These are phyloP conservation scores for Colletotrichum sojae DNA, from an alignment of 2,329 filamentous ascomycete species.

Conservation along the genomic window DNA sequence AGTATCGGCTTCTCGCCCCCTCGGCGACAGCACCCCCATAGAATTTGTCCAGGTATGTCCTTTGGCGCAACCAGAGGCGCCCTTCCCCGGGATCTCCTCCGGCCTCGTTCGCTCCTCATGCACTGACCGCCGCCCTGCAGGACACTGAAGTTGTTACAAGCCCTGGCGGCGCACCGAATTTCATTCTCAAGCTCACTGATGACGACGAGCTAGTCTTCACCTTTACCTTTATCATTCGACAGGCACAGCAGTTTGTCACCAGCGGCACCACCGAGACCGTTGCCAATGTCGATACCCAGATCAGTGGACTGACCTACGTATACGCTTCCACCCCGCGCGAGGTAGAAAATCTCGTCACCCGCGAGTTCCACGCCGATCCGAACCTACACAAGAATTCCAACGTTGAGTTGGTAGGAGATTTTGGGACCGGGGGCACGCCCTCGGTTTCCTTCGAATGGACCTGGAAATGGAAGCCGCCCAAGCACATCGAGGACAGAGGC, in stretches of 20 bases:
- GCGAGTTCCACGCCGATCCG: slow-evolving; percentile 96
- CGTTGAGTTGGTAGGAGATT: slow-evolving; percentile 95
- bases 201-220: slow-evolving; percentile 94
- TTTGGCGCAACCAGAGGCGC: slow-evolving; percentile 47
- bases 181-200: slow-evolving; percentile 88
- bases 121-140: slow-evolving; percentile 59
- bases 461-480: slow-evolving; percentile 97
- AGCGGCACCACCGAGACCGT: slow-evolving; percentile 58
- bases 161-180: slow-evolving; percentile 70
- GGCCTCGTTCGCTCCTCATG: neutral
- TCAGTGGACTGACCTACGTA: slow-evolving; percentile 92
- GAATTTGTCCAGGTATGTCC: slow-evolving; percentile 89
- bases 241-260: slow-evolving; percentile 57
- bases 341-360: slow-evolving; percentile 92
- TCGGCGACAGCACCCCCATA: slow-evolving; percentile 81
- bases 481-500: slow-evolving; percentile 82
- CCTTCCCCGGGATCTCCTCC: neutral
- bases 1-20: slow-evolving; percentile 79
- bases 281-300: slow-evolving; percentile 75
- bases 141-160: slow-evolving; percentile 77
- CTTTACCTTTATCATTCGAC: slow-evolving; percentile 88
- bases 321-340: slow-evolving; percentile 89
- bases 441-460: slow-evolving; percentile 94
- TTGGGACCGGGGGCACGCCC: slow-evolving; percentile 83
- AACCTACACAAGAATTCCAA: slow-evolving; percentile 98